A percentile compares a stretch with the other conserved stretches of the same genome.
Evolutionary conservation across 495 filamentous ascomycete species (phyloP).

Genomic region (Aspergillus kassunensis): DNA sequence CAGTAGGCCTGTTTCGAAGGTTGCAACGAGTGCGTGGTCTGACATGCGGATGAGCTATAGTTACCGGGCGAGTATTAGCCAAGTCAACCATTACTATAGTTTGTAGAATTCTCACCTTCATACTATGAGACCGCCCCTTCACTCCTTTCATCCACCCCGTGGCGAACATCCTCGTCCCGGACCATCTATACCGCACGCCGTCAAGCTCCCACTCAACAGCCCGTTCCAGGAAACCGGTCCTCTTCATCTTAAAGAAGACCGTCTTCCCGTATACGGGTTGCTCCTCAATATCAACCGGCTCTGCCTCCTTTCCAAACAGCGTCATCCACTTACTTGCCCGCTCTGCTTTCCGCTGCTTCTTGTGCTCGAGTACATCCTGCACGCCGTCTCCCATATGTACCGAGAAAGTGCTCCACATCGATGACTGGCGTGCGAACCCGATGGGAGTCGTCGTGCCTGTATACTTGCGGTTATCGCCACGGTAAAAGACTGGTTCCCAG

Average conservation of each 20-base stretch:
- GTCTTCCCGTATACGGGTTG: conserved; percentile 5
- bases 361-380: conserved; percentile 6
- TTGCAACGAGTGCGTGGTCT: conserved; percentile 7
- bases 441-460: conserved; percentile 6
- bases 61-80: too few species aligned
- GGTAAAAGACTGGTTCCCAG: conserved; percentile 12
- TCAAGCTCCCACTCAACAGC: conserved; percentile 10
- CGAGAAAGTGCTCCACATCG: conserved; percentile 3
- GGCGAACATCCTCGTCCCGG: conserved; percentile 13
- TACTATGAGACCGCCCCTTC: conserved; percentile 14
- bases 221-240: not conserved
- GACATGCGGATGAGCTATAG: conserved; percentile 8
- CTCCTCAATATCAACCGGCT: conserved; percentile 6
- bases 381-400: conserved; percentile 10
- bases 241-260: conserved; percentile 1
- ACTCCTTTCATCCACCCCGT: not conserved
- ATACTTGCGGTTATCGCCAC: conserved; percentile 14
- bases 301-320: not conserved
- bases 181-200: conserved; percentile 12
- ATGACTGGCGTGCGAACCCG: conserved; percentile 2
- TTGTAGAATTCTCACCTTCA: conserved; percentile 3
- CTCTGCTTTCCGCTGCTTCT: conserved; percentile 1
- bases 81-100: too few species aligned
- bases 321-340: conserved; percentile 8
- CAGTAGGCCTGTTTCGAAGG: conserved; percentile 2